Conservation (phyloP, 345 rosid genomes). For the Mallotus nudiflorus region DNA sequence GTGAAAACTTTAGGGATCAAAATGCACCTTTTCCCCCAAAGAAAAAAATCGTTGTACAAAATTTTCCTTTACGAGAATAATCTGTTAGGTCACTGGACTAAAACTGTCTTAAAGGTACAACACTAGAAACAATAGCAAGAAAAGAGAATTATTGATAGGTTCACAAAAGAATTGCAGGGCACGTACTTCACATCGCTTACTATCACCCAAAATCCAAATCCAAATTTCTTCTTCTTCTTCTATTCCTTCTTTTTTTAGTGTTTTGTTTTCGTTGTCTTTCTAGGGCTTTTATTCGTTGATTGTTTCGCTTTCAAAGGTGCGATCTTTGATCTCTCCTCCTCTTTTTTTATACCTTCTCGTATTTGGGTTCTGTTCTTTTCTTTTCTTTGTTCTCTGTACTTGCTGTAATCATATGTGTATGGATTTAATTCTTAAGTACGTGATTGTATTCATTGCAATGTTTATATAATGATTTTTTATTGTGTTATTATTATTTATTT, state of each 20-base stretch:
- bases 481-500: no score
- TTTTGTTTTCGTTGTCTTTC: no score
- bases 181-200: not conserved
- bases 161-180: not conserved
- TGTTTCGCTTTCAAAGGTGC: conserved; percentile 9
- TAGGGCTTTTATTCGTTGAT: not conserved
- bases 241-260: no score
- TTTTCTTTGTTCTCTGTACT: not conserved
- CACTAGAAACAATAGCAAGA: no score
- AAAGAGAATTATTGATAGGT: not conserved
- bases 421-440: not conserved
- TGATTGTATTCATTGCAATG: not conserved
- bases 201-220: not conserved
- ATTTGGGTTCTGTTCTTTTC: not conserved
- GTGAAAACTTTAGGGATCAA: no score
- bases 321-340: not conserved
- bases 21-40: no score
- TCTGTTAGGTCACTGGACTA: not conserved
- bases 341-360: not conserved
- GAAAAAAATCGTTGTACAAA: no score
- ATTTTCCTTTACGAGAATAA: not conserved
- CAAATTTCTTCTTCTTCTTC: not conserved
- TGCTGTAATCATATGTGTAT: not conserved
- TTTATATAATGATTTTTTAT: not conserved
- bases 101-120: conserved; percentile 1